phyloP scores from a whole-genome alignment of 208 protist genomes.

The Trypanosoma lewisi region DNA sequence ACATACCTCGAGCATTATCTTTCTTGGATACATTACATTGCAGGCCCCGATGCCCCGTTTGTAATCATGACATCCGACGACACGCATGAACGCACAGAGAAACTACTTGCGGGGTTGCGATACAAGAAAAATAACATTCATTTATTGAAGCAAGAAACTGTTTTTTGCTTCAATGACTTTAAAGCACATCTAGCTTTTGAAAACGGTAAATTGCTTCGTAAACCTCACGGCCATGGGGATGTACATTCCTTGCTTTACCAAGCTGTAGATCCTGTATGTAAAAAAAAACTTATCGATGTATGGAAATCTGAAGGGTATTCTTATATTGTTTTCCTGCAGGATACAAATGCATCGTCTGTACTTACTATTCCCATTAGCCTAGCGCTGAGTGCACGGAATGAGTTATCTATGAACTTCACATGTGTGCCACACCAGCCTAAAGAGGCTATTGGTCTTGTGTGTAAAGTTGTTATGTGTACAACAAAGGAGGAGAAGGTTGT shows the following conservation, averaged over 20 bases:
- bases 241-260: slow-evolving; percentile 88
- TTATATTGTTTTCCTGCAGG: slow-evolving; percentile 92
- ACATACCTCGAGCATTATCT: slow-evolving; percentile 87
- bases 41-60: slow-evolving; percentile 57
- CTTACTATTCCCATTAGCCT: slow-evolving; percentile 76
- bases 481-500: slow-evolving; percentile 32
- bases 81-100: slow-evolving; percentile 83
- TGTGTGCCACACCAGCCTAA: slow-evolving; percentile 82
- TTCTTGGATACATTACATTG: slow-evolving; percentile 44
- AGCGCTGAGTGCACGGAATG: slow-evolving; percentile 61
- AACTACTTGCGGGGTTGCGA: slow-evolving; percentile 56
- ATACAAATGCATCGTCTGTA: slow-evolving; percentile 87
- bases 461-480: slow-evolving; percentile 23
- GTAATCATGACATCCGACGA: slow-evolving; percentile 95
- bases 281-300: slow-evolving; percentile 34
- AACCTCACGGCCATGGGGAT: slow-evolving; percentile 95
- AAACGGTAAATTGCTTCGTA: slow-evolving; percentile 62
- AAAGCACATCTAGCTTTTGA: slow-evolving; percentile 61
- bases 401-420: slow-evolving; percentile 88
- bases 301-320: slow-evolving; percentile 55
- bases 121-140: slow-evolving; percentile 62
- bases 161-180: slow-evolving; percentile 85
- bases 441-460: slow-evolving; percentile 81
- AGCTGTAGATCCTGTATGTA: slow-evolving; percentile 27
- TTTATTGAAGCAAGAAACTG: slow-evolving; percentile 89